Percentiles rank a stretch among this genome's conserved stretches.
phyloP scores from a whole-genome alignment of 2,329 filamentous ascomycete genomes.

The Fonsecaea monophora region DNA sequence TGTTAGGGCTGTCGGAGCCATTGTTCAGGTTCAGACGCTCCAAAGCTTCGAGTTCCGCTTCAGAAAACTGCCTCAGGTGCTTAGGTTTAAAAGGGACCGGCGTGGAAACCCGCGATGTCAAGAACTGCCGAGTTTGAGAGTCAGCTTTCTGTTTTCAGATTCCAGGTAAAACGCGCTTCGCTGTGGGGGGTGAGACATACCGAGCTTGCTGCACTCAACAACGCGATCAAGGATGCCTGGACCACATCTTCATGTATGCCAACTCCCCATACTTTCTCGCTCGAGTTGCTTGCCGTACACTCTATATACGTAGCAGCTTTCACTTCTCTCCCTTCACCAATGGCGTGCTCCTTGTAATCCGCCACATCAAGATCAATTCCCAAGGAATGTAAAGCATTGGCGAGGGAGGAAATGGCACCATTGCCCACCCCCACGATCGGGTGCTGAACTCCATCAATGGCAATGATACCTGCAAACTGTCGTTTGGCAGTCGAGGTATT shows the following conservation, averaged over 20 bases:
- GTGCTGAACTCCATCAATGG: constrained; percentile 81
- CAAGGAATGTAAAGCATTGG: constrained; percentile 77
- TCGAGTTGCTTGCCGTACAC: constrained; percentile 72
- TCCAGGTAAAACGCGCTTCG: not conserved
- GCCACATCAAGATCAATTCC: constrained; percentile 88
- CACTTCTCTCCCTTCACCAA: constrained; percentile 78
- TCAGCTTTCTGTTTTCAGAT: constrained; percentile 22
- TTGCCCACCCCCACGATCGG: constrained; percentile 81
- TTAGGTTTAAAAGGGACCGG: constrained; percentile 68
- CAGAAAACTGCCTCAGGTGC: constrained; percentile 59
- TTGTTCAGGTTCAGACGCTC: constrained; percentile 46
- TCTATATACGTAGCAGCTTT: constrained; percentile 97
- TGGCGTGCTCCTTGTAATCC: constrained; percentile 96
- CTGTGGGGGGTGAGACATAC: constrained; percentile 63
- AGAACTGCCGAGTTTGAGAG: constrained; percentile 63
- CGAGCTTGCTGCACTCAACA: constrained; percentile 83
- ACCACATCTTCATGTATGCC: constrained; percentile 93
- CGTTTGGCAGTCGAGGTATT: constrained; percentile 80
- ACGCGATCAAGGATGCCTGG: constrained; percentile 83
- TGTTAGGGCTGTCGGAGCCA: constrained; percentile 31
- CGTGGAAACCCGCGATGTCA: constrained; percentile 72
- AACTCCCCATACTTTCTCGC: constrained; percentile 82
- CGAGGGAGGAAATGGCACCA: constrained; percentile 87
- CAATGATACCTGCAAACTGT: constrained; percentile 82
- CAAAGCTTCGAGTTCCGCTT: constrained; percentile 53